These are phyloP conservation scores for Kodamaea hsintzibuensis DNA, from an alignment of 805 yeast species.

Conservation along the genomic window DNA sequence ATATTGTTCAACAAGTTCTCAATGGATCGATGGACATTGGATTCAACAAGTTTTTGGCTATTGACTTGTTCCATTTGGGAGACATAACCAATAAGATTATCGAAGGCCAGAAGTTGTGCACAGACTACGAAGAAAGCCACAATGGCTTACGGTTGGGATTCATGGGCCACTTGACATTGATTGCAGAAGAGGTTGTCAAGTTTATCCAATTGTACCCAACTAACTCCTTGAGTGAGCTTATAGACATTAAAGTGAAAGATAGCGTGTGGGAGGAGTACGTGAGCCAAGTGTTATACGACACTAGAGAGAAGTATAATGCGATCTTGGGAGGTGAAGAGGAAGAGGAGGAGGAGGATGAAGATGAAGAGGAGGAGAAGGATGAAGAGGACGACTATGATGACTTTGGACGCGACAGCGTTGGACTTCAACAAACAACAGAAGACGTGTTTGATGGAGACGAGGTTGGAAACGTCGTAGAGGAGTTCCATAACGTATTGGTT, in stretches of 20 bases:
- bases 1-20: constrained; percentile 47
- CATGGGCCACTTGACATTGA: constrained; percentile 33
- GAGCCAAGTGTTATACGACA: constrained; percentile 77
- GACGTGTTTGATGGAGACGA: constrained; percentile 11
- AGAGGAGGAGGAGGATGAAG: constrained; percentile 42
- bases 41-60: constrained; percentile 46
- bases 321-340: constrained; percentile 80
- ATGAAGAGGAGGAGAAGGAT: constrained; percentile 25
- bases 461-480: constrained; percentile 2
- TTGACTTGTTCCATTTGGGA: constrained; percentile 59
- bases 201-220: constrained; percentile 35
- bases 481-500: constrained; percentile 6
- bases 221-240: constrained; percentile 35
- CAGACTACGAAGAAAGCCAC: constrained; percentile 25
- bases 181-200: constrained; percentile 34
- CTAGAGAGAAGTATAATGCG: constrained; percentile 92
- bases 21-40: constrained; percentile 52
- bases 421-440: constrained; percentile 1
- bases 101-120: constrained; percentile 44
- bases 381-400: constrained; percentile 29
- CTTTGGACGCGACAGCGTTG: constrained; percentile 9
- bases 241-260: constrained; percentile 40
- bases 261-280: constrained; percentile 80
- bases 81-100: constrained; percentile 43
- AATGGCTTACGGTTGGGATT: constrained; percentile 30